Conservation (phyloP, 2,329 filamentous ascomycete genomes). For the Monilinia laxa region DNA sequence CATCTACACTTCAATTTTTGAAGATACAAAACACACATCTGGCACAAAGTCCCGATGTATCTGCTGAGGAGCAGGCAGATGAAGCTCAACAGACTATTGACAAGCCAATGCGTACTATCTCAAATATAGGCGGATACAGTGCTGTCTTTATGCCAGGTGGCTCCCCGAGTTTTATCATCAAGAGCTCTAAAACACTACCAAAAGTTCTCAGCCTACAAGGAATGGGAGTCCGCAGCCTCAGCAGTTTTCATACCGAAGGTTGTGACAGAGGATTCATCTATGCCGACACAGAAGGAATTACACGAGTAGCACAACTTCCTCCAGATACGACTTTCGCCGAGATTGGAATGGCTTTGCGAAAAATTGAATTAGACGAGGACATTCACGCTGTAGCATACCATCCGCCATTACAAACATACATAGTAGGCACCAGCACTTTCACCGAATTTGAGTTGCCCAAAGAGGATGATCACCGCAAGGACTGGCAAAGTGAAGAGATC, state of each 20-base stretch:
- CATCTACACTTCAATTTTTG: constrained; percentile 64
- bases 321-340: constrained; percentile 66
- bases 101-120: constrained; percentile 46
- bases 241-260: constrained; percentile 71
- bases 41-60: constrained; percentile 55
- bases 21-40: constrained; percentile 70
- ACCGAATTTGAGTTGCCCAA: constrained; percentile 80
- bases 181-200: constrained; percentile 74
- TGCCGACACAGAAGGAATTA: constrained; percentile 68
- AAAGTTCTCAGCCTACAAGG: constrained; percentile 73
- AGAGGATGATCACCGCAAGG: constrained; percentile 76
- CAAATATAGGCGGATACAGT: constrained; percentile 73
- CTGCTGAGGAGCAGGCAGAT: constrained; percentile 50
- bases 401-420: constrained; percentile 69
- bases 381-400: constrained; percentile 76
- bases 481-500: constrained; percentile 72
- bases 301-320: constrained; percentile 73
- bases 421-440: constrained; percentile 66
- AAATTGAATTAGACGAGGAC: constrained; percentile 68
- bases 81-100: constrained; percentile 47
- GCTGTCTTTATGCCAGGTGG: constrained; percentile 79
- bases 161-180: constrained; percentile 79
- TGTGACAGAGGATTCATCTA: constrained; percentile 84
- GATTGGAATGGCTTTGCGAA: constrained; percentile 72
- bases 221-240: constrained; percentile 67